Base-by-base conservation (phyloP, 2,329 filamentous ascomycete genomes). In the Ophiostoma triangulosporum region DNA sequence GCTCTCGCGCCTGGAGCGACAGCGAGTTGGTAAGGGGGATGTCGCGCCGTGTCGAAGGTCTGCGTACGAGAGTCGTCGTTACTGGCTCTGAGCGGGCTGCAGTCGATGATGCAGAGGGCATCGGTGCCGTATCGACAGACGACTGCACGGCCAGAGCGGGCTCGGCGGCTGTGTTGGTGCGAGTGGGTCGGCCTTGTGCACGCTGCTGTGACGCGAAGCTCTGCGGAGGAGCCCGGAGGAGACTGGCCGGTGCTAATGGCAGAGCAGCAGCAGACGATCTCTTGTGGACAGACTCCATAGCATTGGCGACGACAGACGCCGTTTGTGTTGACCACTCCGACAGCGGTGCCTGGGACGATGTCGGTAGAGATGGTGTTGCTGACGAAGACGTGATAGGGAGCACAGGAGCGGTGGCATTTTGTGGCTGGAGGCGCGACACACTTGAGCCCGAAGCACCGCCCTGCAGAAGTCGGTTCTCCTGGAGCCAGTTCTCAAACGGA, bases 191-290 rank as follows among this genome's bases (percentile, higher is more conserved):
- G 58, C 71, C 71, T 57, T 80, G 78, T 24, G 78, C 76, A 59
- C 80, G 69, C 59, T 84, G 80, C 59, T 84, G 80, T 3, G 80
- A 80, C 12, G 80, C 80, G 64, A 83, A 84, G 62, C 80, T 84
- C 62, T 83, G 80, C 9, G 78, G 77, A 2, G 73, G 77, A 33
- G 72, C 75, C 33, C 73, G 70, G 22, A 80, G 63, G 5, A 79
- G 65, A 4, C 70, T 48, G 1, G 48, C 29, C 1, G 58, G 33
- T 2, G 48, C 48, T 22, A 15, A 32, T 9, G 29, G 48, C 14
- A 48, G 33, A 2, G 53, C 71, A 0, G 69, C 65, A 0, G 70
- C 66, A 1, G 51, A 31, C 1, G 64, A 63, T 50, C 64, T 64
- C 56, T 70, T 68, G 6, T 48, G 50, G 5, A 53, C 52, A 2